phyloP scores from a whole-genome alignment of 805 yeast species.

The Kurtzmaniella fragi region DNA sequence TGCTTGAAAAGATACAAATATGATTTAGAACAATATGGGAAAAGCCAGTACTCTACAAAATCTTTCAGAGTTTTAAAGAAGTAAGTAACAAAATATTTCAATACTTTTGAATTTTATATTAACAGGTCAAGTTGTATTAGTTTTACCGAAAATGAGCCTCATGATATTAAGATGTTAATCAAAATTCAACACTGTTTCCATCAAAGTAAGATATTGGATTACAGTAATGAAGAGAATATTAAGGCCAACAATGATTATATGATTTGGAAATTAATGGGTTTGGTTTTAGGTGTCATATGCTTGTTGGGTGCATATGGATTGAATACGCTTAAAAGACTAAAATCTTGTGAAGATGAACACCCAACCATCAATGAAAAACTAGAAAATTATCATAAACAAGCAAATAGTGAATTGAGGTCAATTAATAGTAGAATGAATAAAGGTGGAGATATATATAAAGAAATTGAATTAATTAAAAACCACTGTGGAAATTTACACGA shows the following conservation, averaged over 20 bases:
- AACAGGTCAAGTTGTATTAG: slow-evolving; percentile 12
- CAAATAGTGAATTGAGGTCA: slow-evolving; percentile 8
- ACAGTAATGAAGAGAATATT: slow-evolving; percentile 5
- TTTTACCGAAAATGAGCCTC: slow-evolving; percentile 6
- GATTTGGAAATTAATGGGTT: slow-evolving; percentile 2
- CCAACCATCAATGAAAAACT: background rate
- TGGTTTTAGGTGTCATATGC: slow-evolving; percentile 4
- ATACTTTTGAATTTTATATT: background rate
- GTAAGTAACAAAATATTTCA: background rate
- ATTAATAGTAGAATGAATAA: slow-evolving; percentile 12
- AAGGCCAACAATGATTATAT: slow-evolving; percentile 2
- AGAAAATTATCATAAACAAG: background rate
- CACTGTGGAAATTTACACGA: slow-evolving; percentile 1
- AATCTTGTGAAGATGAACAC: slow-evolving; percentile 1
- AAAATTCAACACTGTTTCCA: slow-evolving; percentile 21
- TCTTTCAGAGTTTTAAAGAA: background rate
- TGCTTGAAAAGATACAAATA: slow-evolving; percentile 12
- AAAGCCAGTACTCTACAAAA: background rate
- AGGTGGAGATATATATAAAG: slow-evolving; percentile 13
- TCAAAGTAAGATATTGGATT: slow-evolving; percentile 14
- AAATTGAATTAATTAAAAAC: slow-evolving; percentile 8
- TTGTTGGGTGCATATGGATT: slow-evolving; percentile 7
- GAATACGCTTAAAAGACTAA: background rate
- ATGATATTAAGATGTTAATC: slow-evolving; percentile 16
- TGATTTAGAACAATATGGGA: slow-evolving; percentile 7